Base-by-base conservation (phyloP, 1,139 yeast genomes). In the Ashbya aceris region DNA sequence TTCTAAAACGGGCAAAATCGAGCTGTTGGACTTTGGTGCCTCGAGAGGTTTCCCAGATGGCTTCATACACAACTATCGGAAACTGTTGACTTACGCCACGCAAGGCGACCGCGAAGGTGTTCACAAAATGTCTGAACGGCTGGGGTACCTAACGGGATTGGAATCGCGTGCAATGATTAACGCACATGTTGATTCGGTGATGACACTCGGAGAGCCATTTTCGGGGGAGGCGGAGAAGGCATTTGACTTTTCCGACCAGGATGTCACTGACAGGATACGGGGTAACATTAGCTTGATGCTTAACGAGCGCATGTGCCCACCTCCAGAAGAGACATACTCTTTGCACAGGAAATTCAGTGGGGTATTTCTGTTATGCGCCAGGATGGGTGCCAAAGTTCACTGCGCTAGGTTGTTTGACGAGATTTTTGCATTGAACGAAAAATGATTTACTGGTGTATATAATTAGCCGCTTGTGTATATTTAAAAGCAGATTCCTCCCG, bases 271-370 rank as follows among this genome's bases (percentile, higher is more conserved):
- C 52, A 75, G 98, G 53, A 95, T 89, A 27, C 75, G 95, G 52
- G 80, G 74, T 1, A 86, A 87, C 54, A 84, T 91, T 52, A 79
- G 87, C 2, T 68, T 87, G 40, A 89, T 91, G 98, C 72, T 91
- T 51, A 76, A 81, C 49, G 96, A 93, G 63, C 76, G 99, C 52
- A 70, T 91, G 48, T 77, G 96, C 4, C 97, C 98, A 4, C 99
- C 98, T 4, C 99, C 99, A 2, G 97, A 91, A 60, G 98, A 91
- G 62, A 91, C 98, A 0, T 91, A 91, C 61, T 84, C 95, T 7
- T 70, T 93, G 54, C 98, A 91, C 62, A 74, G 99, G 56, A 91
- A 93, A 58, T 77, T 91, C 58, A 83, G 95, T 60, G 98, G 99
- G 8, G 95, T 93, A 1, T 93, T 84, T 58, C 69, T 91, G 50